Base-by-base conservation (phyloP, 179 eudicot species). In the Actinidia chinensis region DNA sequence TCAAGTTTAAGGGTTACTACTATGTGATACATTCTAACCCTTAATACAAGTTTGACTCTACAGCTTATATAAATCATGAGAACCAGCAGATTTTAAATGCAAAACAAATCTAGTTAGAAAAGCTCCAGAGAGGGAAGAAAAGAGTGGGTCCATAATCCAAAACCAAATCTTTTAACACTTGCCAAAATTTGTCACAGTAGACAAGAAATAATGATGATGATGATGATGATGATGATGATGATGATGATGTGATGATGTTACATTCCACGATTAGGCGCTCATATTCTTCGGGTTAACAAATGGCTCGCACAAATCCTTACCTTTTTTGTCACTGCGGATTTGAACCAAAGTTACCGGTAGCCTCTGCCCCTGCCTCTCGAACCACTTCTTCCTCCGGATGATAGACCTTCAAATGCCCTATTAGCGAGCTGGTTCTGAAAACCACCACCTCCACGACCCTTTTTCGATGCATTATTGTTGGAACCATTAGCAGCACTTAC, bases 401-500 rank as follows among this genome's bases (percentile, higher is more conserved):
- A 74, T 28, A 76, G 42, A 54, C 89, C 88, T 75, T 85, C 84
- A 61, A 84, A 81, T 63, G 87, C 91, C 75, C 77, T 78, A 75
- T 82, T 74, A 74, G 80, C 80, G 61, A 84, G 88, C 78, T 85
- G 89, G 58, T 85, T 83, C 25, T 79, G 87, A 28, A 71, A 0
- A 43, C 84, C 82, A 71, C 86, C 86, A 0, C 68, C 81, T 77
- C 91, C 89, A 15, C 91, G 84, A 18, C 88, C 87, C 77, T 44
- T 87, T 85, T 88, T 88, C 2, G 44, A 63, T 66, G 36, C 68
- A 77, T 77, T 65, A 36, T 55, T 58, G 63, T 78, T 68, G 11
- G 97, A 86, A 83, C 93, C 88, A 76, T 93, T 89, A 18, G 86
- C 78, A 52, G 83, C 71, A 66, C 71, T 77, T 17, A 89, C 92